Percentiles rank a stretch among this genome's conserved stretches.
Evolutionary conservation across 305 asterid genomes (phyloP).

Genomic region (Solanum hybrid): DNA sequence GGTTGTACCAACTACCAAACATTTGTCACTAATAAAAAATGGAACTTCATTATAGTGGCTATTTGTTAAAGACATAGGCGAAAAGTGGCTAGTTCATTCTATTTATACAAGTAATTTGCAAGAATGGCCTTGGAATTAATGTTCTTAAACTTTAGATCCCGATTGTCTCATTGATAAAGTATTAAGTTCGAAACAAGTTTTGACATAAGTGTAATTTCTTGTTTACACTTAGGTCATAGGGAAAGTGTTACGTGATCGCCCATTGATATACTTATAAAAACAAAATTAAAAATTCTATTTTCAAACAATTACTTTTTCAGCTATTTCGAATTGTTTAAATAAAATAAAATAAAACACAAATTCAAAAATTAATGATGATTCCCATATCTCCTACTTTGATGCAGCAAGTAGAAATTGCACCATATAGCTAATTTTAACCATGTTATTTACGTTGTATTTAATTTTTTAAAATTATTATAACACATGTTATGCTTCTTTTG

Average conservation of each 20-base stretch:
- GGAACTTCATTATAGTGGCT: not conserved
- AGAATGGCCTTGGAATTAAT: no score
- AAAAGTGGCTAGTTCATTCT: not conserved
- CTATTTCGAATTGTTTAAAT: rapidly evolving
- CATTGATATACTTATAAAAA: no score
- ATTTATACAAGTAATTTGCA: rapidly evolving
- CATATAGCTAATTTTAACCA: not conserved
- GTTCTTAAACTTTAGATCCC: no score
- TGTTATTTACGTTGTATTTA: no score
- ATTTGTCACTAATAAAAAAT: not conserved
- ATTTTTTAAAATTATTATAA: no score
- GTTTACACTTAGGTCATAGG: no score
- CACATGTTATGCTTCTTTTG: no score
- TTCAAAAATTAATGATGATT: not conserved
- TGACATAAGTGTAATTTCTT: not conserved
- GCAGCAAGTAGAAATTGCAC: not conserved
- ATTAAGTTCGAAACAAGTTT: no score
- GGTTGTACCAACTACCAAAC: not conserved
- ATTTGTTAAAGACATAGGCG: not conserved
- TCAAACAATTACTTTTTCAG: no score
- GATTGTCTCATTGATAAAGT: not conserved
- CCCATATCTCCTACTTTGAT: not conserved
- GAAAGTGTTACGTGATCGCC: no score
- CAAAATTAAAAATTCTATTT: no score
- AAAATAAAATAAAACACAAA: no score